Evolutionary conservation across 495 filamentous ascomycete species (phyloP).

Genomic region (Monascus purpureus): DNA sequence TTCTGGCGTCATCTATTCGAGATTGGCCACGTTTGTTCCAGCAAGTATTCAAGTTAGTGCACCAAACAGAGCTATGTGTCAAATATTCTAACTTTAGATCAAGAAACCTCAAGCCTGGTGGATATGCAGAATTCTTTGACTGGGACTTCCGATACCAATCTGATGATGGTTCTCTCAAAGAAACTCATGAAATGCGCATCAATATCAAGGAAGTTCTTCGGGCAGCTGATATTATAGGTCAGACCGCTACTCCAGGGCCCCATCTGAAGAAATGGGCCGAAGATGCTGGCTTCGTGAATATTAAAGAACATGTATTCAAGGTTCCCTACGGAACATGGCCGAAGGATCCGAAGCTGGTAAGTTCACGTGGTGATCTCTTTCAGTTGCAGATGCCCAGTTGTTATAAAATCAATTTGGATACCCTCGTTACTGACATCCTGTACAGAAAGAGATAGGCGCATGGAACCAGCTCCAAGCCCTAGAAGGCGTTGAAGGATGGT

Average conservation of each 20-base stretch:
- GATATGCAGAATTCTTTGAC: constrained; percentile 28
- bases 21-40: constrained; percentile 10
- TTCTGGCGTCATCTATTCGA: constrained; percentile 2
- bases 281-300: constrained; percentile 9
- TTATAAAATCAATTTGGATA: not conserved
- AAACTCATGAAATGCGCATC: constrained; percentile 22
- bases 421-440: not conserved
- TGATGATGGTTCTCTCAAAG: constrained; percentile 14
- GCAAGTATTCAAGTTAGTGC: constrained; percentile 11
- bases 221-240: constrained; percentile 6
- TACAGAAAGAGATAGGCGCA: constrained; percentile 7
- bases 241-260: constrained; percentile 2
- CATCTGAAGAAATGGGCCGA: constrained; percentile 4
- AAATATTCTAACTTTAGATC: constrained; percentile 4
- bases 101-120: constrained; percentile 23
- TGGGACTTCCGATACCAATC: constrained; percentile 15
- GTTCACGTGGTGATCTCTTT: not conserved
- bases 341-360: constrained; percentile 3
- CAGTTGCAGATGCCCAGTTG: too few species aligned
- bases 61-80: not conserved
- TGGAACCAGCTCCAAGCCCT: not conserved
- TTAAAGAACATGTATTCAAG: constrained; percentile 4
- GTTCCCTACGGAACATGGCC: constrained; percentile 11
- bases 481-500: constrained; percentile 4
- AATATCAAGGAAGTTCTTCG: not conserved